Evolutionary conservation across 2,329 filamentous ascomycete species (phyloP), one percentile per base, ranked within the genome.

Genomic region (Stromatinia cepivora): DNA sequence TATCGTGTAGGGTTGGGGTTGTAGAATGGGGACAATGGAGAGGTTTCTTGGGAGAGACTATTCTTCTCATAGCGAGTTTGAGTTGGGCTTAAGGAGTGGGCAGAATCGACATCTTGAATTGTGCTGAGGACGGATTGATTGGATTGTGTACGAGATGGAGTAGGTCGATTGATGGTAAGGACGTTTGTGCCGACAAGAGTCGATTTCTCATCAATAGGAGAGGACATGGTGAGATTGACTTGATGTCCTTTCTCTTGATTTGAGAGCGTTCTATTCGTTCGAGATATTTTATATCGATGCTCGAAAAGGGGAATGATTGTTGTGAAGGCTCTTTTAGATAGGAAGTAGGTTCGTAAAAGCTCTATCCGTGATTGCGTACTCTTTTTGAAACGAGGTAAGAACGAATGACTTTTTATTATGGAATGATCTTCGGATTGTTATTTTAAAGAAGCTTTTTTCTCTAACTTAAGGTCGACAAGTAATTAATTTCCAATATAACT

Each of bases 41-140:
- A 72, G 36, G 59, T 59, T 50, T 67, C 65, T 17, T 46, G 67
- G 9, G 70, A 36, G 10, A 64, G 31, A 28, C 63, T 52, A 11
- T 69, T 73, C 45, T 73, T 72, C 15, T 71, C 69, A 25, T 71
- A 66, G 11, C 45, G 22, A 34, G 64, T 68, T 20, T 52, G 52
- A 8, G 45, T 42, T 15, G 70, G 72, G 15, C 69, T 69, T 45
- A 73, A 58, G 36, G 66, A 66, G 31, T 71, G 70, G 9, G 66
- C 65, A 8, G 71, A 72, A 53, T 72, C 71, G 53, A 72, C 69
- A 59, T 74, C 11, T 93, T 94, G 77, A 79, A 86, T 70, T 92
- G 92, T 81, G 86, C 89, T 57, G 82, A 90, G 78, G 28, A 70
- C 56, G 17, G 70, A 72, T 64, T 70, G 69, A 54, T 57, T 67